These are phyloP conservation scores for Tephrocybe sp. DNA, from an alignment of 768 basidiomycete genomes.

Conservation along the genomic window DNA sequence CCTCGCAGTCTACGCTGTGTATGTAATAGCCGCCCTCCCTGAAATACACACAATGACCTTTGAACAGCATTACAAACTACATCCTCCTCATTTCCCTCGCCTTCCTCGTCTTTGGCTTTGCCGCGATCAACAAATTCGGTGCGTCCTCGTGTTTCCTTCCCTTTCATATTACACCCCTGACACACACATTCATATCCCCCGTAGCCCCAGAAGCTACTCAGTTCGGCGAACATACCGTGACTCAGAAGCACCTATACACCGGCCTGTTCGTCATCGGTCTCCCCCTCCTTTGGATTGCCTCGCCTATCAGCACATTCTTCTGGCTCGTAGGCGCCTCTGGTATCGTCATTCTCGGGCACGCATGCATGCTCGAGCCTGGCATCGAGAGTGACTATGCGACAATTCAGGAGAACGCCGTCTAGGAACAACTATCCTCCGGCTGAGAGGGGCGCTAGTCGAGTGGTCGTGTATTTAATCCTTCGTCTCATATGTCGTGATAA, in stretches of 20 bases:
- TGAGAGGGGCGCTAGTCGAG: background rate
- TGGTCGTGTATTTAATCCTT: background rate
- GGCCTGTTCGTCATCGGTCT: slow-evolving; percentile 90
- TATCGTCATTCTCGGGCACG: slow-evolving; percentile 84
- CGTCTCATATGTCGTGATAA: background rate
- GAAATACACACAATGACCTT: background rate
- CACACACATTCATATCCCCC: background rate
- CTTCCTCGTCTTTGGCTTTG: slow-evolving; percentile 92
- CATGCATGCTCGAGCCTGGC: slow-evolving; percentile 88
- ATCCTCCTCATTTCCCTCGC: slow-evolving; percentile 77
- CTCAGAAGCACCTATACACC: slow-evolving; percentile 88
- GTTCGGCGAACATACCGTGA: slow-evolving; percentile 76
- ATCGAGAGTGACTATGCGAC: slow-evolving; percentile 90
- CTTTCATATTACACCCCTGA: background rate
- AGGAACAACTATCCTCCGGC: no score
- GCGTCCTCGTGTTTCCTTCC: slow-evolving; percentile 24
- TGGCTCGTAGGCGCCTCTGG: slow-evolving; percentile 91
- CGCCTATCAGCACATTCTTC: slow-evolving; percentile 84
- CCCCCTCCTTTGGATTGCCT: slow-evolving; percentile 79
- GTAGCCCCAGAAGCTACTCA: slow-evolving; percentile 85
- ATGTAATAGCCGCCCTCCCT: slow-evolving; percentile 16
- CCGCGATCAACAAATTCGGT: slow-evolving; percentile 90
- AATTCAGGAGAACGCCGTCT: slow-evolving; percentile 65
- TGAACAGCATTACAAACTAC: slow-evolving; percentile 73
- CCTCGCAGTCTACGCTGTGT: slow-evolving; percentile 89